These are phyloP conservation scores for Podospora fimiseda DNA, from an alignment of 495 filamentous ascomycete genomes.

Conservation along the genomic window DNA sequence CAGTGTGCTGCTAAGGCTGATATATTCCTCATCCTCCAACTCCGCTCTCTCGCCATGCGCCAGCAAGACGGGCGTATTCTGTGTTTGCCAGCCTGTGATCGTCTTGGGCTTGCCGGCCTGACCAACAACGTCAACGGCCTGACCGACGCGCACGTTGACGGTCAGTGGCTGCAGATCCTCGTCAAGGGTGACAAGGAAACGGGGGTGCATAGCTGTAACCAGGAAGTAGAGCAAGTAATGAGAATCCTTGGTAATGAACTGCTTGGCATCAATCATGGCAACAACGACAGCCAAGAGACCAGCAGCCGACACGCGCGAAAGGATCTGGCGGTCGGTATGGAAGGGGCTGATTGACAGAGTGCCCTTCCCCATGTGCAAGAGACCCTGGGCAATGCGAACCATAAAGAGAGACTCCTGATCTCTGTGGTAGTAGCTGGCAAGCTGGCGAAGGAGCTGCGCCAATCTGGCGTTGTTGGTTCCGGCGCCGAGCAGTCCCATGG, in stretches of 20 bases:
- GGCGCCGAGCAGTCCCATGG: conserved; percentile 94
- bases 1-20: conserved; percentile 79
- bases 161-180: conserved; percentile 89
- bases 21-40: conserved; percentile 95
- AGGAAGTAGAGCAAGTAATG: conserved; percentile 98
- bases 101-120: conserved; percentile 97
- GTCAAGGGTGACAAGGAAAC: conserved; percentile 92
- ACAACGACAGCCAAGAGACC: conserved; percentile 86
- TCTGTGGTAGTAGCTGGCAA: conserved; percentile 96
- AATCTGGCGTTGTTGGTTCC: conserved; percentile 97
- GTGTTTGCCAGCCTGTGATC: conserved; percentile 99
- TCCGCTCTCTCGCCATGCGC: conserved; percentile 92
- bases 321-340: conserved; percentile 94
- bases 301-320: conserved; percentile 84
- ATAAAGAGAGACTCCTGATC: conserved; percentile 96
- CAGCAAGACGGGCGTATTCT: conserved; percentile 92
- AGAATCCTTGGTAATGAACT: conserved; percentile 80
- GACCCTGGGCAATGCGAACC: conserved; percentile 96
- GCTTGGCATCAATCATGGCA: conserved; percentile 88
- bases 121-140: conserved; percentile 96
- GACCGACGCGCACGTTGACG: conserved; percentile 94
- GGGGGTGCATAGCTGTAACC: conserved; percentile 92
- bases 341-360: conserved; percentile 93
- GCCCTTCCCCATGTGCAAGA: conserved; percentile 98
- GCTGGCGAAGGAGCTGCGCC: conserved; percentile 86